A percentile compares a stretch with the other conserved stretches of the same genome.
Evolutionary conservation across 768 basidiomycete genomes (phyloP).

Genomic region (Boletus edulis): DNA sequence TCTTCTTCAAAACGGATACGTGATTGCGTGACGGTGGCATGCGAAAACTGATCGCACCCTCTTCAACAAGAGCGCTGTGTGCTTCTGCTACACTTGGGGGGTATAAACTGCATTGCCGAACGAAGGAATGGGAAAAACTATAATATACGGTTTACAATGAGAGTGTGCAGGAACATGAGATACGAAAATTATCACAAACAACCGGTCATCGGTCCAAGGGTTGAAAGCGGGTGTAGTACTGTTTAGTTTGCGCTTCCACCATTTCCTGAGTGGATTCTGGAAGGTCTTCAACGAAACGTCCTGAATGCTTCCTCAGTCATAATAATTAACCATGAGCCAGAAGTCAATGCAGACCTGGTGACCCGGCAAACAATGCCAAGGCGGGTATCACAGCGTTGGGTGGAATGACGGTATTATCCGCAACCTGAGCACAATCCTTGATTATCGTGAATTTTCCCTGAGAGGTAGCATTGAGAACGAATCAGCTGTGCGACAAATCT

Average conservation of each 20-base stretch:
- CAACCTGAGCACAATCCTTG: slow-evolving; percentile 90
- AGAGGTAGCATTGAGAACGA: background rate
- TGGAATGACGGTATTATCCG: slow-evolving; percentile 86
- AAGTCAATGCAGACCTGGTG: slow-evolving; percentile 62
- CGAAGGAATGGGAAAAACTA: background rate
- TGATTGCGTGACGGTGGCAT: background rate
- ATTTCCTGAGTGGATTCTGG: slow-evolving; percentile 95
- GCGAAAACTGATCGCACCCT: background rate
- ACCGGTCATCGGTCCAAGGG: slow-evolving; percentile 42
- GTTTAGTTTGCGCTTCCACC: slow-evolving; percentile 82
- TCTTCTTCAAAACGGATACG: background rate
- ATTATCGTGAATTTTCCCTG: slow-evolving; percentile 97
- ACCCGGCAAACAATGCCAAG: slow-evolving; percentile 79
- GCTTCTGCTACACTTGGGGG: background rate
- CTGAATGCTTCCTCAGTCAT: slow-evolving; percentile 38
- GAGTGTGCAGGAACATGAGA: background rate
- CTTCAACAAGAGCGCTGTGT: background rate
- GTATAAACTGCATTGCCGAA: background rate
- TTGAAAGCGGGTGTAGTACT: slow-evolving; percentile 82
- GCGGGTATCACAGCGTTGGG: slow-evolving; percentile 93
- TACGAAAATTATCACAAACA: background rate
- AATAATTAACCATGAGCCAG: background rate
- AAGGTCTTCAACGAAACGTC: slow-evolving; percentile 77
- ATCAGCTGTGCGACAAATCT: background rate
- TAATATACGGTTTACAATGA: slow-evolving; percentile 7